Base-by-base conservation (phyloP, 805 yeast species). In the Jamesozyma jinghongensis region DNA sequence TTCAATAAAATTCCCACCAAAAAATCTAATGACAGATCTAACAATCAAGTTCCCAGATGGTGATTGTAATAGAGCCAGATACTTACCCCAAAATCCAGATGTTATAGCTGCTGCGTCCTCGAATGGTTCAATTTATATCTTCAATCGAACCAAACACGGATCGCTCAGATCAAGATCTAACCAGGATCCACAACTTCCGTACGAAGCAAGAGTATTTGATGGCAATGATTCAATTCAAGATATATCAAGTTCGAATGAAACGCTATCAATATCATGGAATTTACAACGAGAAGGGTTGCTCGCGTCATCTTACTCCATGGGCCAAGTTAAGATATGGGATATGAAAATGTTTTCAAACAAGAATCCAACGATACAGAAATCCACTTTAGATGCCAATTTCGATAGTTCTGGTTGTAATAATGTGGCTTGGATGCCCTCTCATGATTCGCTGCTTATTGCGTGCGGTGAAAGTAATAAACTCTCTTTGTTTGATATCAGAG, bases 1-100 rank as follows among this genome's bases (percentile, higher is more conserved):
- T 32, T 53, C 56, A 11, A 37, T 40, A 2, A 56, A 57, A 27
- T 43, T 54, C 19, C 61, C 61, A 19, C 47, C 60, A 20, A 53
- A 56, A 35, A 50, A 54, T 40, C 32, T 62, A 22, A 43, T 37
- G 4, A 52, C 46, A 17, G 57, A 59, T 18, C 40, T 61, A 4
- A 41, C 47, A 14, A 59, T 62, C n/a, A 42, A 40, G 19, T 60
- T 57, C 33, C 65, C 66, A 11, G 45, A 79, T 49, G 58, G 65
- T 1, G 87, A 85, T 2, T 79, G 87, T 41, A 85, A 85, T 55
- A 73, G 75, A 45, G 79, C 83, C 0, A 68, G 81, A 29, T 75
- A 74, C 52, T 75, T 84, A 78, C 94, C 95, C 0, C 90, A 82
- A 49, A 88, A 88, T 52, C 92, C 92, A 1, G 92, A 87, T 53